A percentile compares a stretch with the other conserved stretches of the same genome.
These are phyloP conservation scores for Aschersonia sp. DNA, from an alignment of 2,329 filamentous ascomycete species.

Conservation along the genomic window DNA sequence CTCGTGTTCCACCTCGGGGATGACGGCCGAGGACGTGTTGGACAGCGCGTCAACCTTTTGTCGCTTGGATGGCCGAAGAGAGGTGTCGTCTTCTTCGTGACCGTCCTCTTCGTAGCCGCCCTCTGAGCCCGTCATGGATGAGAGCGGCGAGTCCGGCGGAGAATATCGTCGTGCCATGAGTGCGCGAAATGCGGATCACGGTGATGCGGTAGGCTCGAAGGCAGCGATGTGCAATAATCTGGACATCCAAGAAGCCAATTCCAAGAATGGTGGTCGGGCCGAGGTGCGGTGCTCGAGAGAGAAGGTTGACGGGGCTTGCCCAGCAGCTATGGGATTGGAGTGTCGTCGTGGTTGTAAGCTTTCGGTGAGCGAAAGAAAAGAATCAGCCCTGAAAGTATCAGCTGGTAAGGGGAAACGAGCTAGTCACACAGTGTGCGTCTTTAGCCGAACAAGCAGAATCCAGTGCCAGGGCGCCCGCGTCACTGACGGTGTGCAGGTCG, in stretches of 20 bases:
- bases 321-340: too few relatives aligned
- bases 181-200: not conserved
- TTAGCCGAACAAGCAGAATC: not conserved
- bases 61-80: slow-evolving; percentile 30
- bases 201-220: not conserved
- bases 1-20: slow-evolving; percentile 28
- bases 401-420: slow-evolving; percentile 1
- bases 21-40: slow-evolving; percentile 28
- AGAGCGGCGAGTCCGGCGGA: slow-evolving; percentile 30
- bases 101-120: slow-evolving; percentile 30
- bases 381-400: not conserved
- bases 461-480: not conserved
- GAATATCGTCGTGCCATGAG: slow-evolving; percentile 22
- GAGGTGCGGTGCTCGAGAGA: too few relatives aligned
- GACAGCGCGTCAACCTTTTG: slow-evolving; percentile 30
- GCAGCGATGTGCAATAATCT: too few relatives aligned
- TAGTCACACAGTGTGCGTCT: not conserved
- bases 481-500: too few relatives aligned
- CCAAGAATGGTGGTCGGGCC: too few relatives aligned
- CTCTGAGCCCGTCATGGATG: slow-evolving; percentile 29
- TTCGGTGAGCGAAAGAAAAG: not conserved
- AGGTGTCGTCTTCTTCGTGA: slow-evolving; percentile 24
- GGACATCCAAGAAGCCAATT: too few relatives aligned
- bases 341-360: slow-evolving; percentile 1
- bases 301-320: too few relatives aligned